Evolutionary conservation across 257 asterid species (phyloP).

Genomic region (Solanum bulbocastanum): DNA sequence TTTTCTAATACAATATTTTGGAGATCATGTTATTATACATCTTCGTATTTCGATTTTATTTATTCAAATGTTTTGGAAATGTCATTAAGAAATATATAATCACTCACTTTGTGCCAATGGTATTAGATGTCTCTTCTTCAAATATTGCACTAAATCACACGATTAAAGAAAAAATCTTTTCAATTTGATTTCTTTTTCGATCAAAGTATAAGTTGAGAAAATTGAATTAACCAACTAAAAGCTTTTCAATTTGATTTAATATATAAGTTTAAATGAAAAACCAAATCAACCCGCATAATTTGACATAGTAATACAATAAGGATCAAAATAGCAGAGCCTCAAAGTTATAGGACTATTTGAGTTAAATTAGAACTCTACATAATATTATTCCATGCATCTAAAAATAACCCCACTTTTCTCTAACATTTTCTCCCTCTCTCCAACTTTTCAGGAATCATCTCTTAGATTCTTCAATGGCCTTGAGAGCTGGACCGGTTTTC

Average conservation of each 20-base stretch:
- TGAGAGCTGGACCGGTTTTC: slow-evolving; percentile 31
- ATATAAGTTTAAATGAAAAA: too few species aligned
- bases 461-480: slow-evolving; percentile 35
- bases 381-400: background rate
- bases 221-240: fast-evolving
- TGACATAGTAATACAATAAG: background rate
- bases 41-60: too few species aligned
- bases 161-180: too few species aligned
- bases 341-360: background rate
- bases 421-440: background rate
- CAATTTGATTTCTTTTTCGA: too few species aligned
- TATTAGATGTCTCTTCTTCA: too few species aligned
- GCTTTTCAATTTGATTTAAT: too few species aligned
- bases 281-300: background rate
- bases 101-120: background rate
- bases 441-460: slow-evolving; percentile 2
- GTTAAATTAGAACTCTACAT: background rate
- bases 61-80: too few species aligned
- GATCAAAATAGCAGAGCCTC: background rate
- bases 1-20: too few species aligned
- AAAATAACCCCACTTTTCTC: background rate
- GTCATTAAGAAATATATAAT: too few species aligned
- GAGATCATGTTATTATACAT: too few species aligned
- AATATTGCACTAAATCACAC: too few species aligned
- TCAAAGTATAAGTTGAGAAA: too few species aligned